Percentiles rank a stretch among this genome's conserved stretches.
phyloP scores from a whole-genome alignment of 2,329 filamentous ascomycete species.

The Verruconis gallopava region DNA sequence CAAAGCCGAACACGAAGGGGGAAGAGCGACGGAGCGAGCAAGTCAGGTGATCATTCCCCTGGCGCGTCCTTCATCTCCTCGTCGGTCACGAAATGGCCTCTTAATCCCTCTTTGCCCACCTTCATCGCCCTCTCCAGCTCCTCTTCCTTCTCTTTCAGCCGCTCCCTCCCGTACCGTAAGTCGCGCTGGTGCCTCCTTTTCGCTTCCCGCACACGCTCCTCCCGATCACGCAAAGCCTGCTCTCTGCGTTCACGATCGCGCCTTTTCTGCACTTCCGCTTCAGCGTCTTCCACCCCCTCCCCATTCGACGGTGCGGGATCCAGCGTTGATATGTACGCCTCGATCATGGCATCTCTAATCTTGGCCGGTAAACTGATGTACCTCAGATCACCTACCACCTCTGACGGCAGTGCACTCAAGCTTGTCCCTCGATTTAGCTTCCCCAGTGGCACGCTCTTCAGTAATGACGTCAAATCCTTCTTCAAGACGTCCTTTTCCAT shows the following conservation, averaged over 20 bases:
- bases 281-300: slow-evolving; percentile 27
- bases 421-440: slow-evolving; percentile 48
- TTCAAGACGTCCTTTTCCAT: slow-evolving; percentile 54
- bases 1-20: no score
- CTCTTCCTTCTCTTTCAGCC: slow-evolving; percentile 51
- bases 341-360: slow-evolving; percentile 51
- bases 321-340: slow-evolving; percentile 52
- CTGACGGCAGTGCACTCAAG: slow-evolving; percentile 44
- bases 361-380: slow-evolving; percentile 53
- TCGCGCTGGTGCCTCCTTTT: slow-evolving; percentile 47
- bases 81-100: slow-evolving; percentile 40
- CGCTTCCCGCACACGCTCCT: slow-evolving; percentile 49
- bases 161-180: slow-evolving; percentile 46
- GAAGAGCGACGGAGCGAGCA: no score
- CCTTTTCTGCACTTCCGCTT: slow-evolving; percentile 35
- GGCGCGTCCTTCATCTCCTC: slow-evolving; percentile 13
- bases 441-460: slow-evolving; percentile 47
- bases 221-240: slow-evolving; percentile 52
- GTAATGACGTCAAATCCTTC: slow-evolving; percentile 52
- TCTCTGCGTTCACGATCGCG: slow-evolving; percentile 39
- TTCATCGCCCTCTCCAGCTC: slow-evolving; percentile 58
- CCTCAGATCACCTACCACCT: slow-evolving; percentile 52
- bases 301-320: slow-evolving; percentile 41
- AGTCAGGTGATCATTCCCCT: no score
- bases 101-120: slow-evolving; percentile 52